A percentile compares a stretch with the other conserved stretches of the same genome.
phyloP scores from a whole-genome alignment of 2,329 filamentous ascomycete genomes.

The Bretziella fagacearum region DNA sequence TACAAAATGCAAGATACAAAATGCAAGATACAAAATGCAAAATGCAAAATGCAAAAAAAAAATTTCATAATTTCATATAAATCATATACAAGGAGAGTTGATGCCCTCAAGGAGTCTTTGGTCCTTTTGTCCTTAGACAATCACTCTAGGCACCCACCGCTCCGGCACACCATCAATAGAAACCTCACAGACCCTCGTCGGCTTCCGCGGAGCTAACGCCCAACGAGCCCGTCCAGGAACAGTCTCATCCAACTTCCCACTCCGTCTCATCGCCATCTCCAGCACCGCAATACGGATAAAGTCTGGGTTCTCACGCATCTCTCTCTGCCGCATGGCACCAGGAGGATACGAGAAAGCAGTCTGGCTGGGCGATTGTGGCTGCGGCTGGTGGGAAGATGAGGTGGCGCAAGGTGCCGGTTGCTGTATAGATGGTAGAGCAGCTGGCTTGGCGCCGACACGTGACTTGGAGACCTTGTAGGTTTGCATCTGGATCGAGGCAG shows the following conservation, averaged over 20 bases:
- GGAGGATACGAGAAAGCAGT: constrained; percentile 25
- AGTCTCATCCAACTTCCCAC: constrained; percentile 48
- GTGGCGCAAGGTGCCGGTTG: constrained; percentile 21
- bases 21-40: not conserved
- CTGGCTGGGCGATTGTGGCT: constrained; percentile 21
- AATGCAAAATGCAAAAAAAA: not conserved
- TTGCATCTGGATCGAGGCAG: constrained; percentile 55
- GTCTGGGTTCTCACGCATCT: constrained; percentile 53
- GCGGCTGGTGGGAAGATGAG: constrained; percentile 17
- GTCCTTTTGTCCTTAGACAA: no score
- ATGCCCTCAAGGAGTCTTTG: not conserved
- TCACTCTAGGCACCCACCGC: constrained; percentile 31
- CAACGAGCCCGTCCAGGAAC: constrained; percentile 50
- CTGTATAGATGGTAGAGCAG: constrained; percentile 19
- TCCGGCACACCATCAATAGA: constrained; percentile 40
- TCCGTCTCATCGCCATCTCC: constrained; percentile 54
- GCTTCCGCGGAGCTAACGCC: constrained; percentile 48
- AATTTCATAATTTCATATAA: not conserved
- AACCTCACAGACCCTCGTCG: constrained; percentile 37
- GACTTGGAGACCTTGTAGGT: constrained; percentile 46
- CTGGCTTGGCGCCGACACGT: constrained; percentile 22
- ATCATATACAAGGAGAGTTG: not conserved
- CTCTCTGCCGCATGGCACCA: constrained; percentile 40
- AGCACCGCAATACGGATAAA: constrained; percentile 56
- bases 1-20: not conserved